These are phyloP conservation scores for Penicillium paradoxum DNA, from an alignment of 495 filamentous ascomycete genomes.

Conservation along the genomic window DNA sequence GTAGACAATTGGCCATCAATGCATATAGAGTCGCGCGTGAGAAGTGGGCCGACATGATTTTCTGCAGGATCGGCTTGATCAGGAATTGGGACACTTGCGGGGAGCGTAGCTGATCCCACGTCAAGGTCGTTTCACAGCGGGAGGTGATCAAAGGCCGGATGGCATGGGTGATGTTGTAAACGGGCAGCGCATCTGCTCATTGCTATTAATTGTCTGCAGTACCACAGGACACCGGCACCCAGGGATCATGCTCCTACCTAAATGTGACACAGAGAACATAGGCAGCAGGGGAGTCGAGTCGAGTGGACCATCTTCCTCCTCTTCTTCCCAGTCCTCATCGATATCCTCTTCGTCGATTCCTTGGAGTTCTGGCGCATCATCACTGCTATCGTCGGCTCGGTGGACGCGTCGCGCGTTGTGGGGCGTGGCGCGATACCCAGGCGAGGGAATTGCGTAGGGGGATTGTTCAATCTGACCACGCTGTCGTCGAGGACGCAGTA, in stretches of 20 bases:
- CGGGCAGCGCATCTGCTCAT: slow-evolving; percentile 63
- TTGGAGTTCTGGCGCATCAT: slow-evolving; percentile 30
- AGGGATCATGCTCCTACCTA: slow-evolving; percentile 49
- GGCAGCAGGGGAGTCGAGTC: slow-evolving; percentile 64
- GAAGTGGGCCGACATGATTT: slow-evolving; percentile 73
- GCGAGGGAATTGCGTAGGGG: slow-evolving; percentile 44
- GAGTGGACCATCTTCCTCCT: slow-evolving; percentile 49
- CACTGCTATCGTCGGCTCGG: slow-evolving; percentile 5
- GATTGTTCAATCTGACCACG: slow-evolving; percentile 39
- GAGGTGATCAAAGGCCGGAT: slow-evolving; percentile 77
- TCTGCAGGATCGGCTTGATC: slow-evolving; percentile 83
- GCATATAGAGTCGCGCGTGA: slow-evolving; percentile 83
- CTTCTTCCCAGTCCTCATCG: slow-evolving; percentile 41
- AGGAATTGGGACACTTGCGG: slow-evolving; percentile 94
- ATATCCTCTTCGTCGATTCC: slow-evolving; percentile 33
- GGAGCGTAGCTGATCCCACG: slow-evolving; percentile 93
- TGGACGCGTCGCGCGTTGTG: slow-evolving; percentile 9
- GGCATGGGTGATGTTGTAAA: slow-evolving; percentile 85
- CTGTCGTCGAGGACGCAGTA: slow-evolving; percentile 42
- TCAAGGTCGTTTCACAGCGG: slow-evolving; percentile 82
- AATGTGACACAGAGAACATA: slow-evolving; percentile 74
- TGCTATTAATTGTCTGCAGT: slow-evolving; percentile 7
- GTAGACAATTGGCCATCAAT: slow-evolving; percentile 85
- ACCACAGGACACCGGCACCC: neutral
- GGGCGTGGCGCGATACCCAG: slow-evolving; percentile 24